phyloP scores from a whole-genome alignment of 768 basidiomycete species.

The Tulasnella sp. region DNA sequence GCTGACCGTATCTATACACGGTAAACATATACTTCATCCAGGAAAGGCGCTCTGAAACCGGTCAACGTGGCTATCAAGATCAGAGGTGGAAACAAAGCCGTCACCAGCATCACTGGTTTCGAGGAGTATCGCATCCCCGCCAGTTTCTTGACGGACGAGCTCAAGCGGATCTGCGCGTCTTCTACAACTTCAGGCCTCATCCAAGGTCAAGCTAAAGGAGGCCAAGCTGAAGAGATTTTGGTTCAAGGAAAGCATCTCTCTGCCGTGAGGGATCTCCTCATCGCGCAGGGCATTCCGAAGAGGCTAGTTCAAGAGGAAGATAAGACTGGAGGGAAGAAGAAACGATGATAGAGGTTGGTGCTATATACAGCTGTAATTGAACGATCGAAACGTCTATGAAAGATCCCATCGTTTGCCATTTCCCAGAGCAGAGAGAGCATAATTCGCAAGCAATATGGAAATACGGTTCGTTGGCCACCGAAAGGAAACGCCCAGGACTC shows the following conservation, averaged over 20 bases:
- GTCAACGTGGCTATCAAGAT: conserved; percentile 70
- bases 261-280: conserved; percentile 66
- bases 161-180: conserved; percentile 75
- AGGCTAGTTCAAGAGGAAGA: conserved; percentile 71
- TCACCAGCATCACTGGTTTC: conserved; percentile 75
- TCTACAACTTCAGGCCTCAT: conserved; percentile 67
- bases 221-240: conserved; percentile 65
- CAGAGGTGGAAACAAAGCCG: conserved; percentile 76
- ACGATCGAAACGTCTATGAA: too few relatives aligned
- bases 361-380: neutral
- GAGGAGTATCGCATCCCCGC: conserved; percentile 74
- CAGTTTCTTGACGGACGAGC: conserved; percentile 75
- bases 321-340: conserved; percentile 39
- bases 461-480: too few relatives aligned
- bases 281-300: conserved; percentile 74
- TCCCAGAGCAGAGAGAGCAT: too few relatives aligned
- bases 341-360: neutral
- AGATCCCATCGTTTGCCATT: too few relatives aligned
- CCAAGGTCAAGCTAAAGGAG: conserved; percentile 66
- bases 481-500: too few relatives aligned
- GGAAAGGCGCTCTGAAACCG: conserved; percentile 76
- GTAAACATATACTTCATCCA: conserved; percentile 41
- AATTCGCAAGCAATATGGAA: too few relatives aligned
- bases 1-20: neutral
- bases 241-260: conserved; percentile 84